Evolutionary conservation across 192 early-diverging fungal species (phyloP), one percentile per base, ranked within the genome.

Genomic region (Backusella australiensis): DNA sequence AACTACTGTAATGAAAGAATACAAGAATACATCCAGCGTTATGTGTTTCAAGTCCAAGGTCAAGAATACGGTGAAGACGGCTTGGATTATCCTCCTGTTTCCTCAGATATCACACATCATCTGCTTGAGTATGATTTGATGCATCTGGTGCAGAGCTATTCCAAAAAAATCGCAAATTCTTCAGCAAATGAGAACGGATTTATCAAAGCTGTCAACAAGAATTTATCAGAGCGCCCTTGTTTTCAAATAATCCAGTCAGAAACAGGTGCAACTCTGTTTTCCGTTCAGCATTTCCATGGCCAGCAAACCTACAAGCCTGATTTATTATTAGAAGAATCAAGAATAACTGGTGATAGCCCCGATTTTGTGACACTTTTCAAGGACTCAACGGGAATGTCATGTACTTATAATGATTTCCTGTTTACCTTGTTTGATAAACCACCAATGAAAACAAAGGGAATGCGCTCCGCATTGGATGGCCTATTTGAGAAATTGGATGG

Each of bases 331-430:
- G 90, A 92, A 74, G 80, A 97, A 95, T 85, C 53, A 87, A 76
- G 80, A 83, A 85, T 87, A 73, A 94, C 96, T 77, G 83, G 85
- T 11, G 94, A 96, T 76, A 92, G 91, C 77, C 86, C 91, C 6
- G 94, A 97, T 79, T 94, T 96, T 85, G 91, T 96, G 59, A 87
- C 90, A 6, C 81, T 97, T 52, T 95, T 97, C 89, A 91, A 94
- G 44, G 92, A 91, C 5, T 71, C 80, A 26, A 38, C 35, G 4
- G 82, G 85, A 32, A 85, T 80, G 6, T 82, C 89, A 1, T 80
- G 87, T 7, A 90, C 93, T 9, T 83, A 80, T 56, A 94, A 94
- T 74, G 80, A 88, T 1, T 96, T 97, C 76, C 83, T 95, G 38
- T 86, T 87, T 14, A 88, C 89, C 34, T 76, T 97, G 65, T 94